Evolutionary conservation across 2,329 filamentous ascomycete species (phyloP).

Genomic region (Zymoseptoria crescenta): DNA sequence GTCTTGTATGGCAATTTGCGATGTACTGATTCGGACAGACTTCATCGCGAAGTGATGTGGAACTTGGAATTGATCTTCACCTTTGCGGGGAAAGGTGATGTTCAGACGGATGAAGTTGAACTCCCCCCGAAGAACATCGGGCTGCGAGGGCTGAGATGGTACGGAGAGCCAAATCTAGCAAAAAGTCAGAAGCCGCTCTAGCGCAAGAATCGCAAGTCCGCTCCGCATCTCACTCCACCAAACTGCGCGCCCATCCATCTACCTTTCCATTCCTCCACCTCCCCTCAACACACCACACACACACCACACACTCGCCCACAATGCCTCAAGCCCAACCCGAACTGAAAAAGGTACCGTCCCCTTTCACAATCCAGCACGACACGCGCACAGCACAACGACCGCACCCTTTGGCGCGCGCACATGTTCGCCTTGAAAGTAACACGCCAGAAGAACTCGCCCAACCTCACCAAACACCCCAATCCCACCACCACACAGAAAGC

Average conservation of each 20-base stretch:
- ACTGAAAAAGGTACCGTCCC: conserved; percentile 76
- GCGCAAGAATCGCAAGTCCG: too few relatives aligned
- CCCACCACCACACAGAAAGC: background rate
- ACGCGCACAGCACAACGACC: background rate
- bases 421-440: background rate
- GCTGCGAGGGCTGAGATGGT: too few relatives aligned
- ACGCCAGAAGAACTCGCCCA: background rate
- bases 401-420: background rate
- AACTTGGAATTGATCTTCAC: too few relatives aligned
- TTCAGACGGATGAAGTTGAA: too few relatives aligned
- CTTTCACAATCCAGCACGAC: background rate
- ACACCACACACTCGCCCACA: conserved; percentile 2
- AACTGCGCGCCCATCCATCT: too few relatives aligned
- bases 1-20: too few relatives aligned
- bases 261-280: background rate
- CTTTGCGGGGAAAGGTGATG: too few relatives aligned
- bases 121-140: too few relatives aligned
- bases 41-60: too few relatives aligned
- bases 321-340: conserved; percentile 98
- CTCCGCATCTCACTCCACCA: background rate
- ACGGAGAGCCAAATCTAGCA: background rate
- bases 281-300: background rate
- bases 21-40: too few relatives aligned
- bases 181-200: background rate
- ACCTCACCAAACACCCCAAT: background rate